phyloP scores from a whole-genome alignment of 306 rosid species.

The Citrullus amarus region DNA sequence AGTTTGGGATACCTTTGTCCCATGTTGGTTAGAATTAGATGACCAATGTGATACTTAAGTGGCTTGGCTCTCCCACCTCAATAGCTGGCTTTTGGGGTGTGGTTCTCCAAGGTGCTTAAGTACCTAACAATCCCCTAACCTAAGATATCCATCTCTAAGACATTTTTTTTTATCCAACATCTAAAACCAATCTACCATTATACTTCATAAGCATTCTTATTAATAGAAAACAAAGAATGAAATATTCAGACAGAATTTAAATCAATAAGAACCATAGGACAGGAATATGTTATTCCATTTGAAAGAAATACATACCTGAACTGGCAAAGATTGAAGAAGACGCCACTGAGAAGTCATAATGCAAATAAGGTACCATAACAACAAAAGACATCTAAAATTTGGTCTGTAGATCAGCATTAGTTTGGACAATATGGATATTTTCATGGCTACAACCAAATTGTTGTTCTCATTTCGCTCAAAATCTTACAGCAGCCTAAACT shows the following conservation, averaged over 20 bases:
- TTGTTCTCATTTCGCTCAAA: neutral
- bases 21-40: too few relatives aligned
- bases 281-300: neutral
- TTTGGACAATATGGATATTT: neutral
- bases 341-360: neutral
- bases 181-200: neutral
- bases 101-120: too few relatives aligned
- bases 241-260: neutral
- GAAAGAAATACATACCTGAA: neutral
- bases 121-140: neutral
- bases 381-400: neutral
- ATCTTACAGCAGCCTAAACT: constrained; percentile 2
- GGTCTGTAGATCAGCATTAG: neutral
- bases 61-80: too few relatives aligned
- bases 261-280: neutral
- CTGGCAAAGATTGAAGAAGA: neutral
- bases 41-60: too few relatives aligned
- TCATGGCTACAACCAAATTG: neutral
- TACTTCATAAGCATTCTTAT: neutral
- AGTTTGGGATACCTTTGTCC: too few relatives aligned
- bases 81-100: too few relatives aligned
- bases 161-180: neutral
- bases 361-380: neutral
- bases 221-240: neutral
- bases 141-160: neutral